Evolutionary conservation across 768 basidiomycete species (phyloP).

Genomic region (Rossbeevera mucosa): DNA sequence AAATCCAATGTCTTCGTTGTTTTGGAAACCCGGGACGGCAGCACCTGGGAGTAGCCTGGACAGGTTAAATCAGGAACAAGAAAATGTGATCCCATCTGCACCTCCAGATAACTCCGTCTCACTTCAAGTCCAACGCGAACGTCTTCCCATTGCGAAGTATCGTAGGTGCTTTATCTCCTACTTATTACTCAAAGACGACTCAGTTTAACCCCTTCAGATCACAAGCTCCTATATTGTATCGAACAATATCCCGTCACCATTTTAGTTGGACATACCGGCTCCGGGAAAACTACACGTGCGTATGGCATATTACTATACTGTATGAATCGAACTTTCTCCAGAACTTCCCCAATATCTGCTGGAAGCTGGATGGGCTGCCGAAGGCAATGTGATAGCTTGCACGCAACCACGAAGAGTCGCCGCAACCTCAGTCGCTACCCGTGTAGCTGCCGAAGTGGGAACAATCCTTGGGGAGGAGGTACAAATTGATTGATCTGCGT

Average conservation of each 20-base stretch:
- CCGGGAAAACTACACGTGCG: slow-evolving; percentile 96
- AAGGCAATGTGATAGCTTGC: slow-evolving; percentile 83
- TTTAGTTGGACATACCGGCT: slow-evolving; percentile 93
- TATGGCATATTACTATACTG: slow-evolving; percentile 8
- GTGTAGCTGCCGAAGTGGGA: slow-evolving; percentile 93
- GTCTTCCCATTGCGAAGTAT: slow-evolving; percentile 88
- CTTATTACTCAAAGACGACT: not conserved
- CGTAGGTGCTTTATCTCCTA: slow-evolving; percentile 37
- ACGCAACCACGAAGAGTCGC: slow-evolving; percentile 92
- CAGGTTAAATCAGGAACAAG: slow-evolving; percentile 74
- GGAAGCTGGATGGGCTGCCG: slow-evolving; percentile 87
- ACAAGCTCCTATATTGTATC: slow-evolving; percentile 75
- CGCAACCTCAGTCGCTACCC: slow-evolving; percentile 87
- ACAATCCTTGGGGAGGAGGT: slow-evolving; percentile 86
- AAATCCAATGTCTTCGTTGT: slow-evolving; percentile 48
- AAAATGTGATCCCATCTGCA: slow-evolving; percentile 62
- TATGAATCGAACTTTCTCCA: slow-evolving; percentile 30
- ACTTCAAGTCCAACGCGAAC: slow-evolving; percentile 71
- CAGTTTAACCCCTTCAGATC: slow-evolving; percentile 40
- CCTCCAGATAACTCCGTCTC: slow-evolving; percentile 51
- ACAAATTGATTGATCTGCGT: not conserved
- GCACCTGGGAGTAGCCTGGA: slow-evolving; percentile 88
- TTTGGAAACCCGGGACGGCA: slow-evolving; percentile 87
- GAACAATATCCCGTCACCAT: slow-evolving; percentile 83
- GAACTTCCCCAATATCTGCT: slow-evolving; percentile 94